Percentiles rank a stretch among this genome's conserved stretches.
These are phyloP conservation scores for Cyathus striatus DNA, from an alignment of 768 basidiomycete genomes.

Conservation along the genomic window DNA sequence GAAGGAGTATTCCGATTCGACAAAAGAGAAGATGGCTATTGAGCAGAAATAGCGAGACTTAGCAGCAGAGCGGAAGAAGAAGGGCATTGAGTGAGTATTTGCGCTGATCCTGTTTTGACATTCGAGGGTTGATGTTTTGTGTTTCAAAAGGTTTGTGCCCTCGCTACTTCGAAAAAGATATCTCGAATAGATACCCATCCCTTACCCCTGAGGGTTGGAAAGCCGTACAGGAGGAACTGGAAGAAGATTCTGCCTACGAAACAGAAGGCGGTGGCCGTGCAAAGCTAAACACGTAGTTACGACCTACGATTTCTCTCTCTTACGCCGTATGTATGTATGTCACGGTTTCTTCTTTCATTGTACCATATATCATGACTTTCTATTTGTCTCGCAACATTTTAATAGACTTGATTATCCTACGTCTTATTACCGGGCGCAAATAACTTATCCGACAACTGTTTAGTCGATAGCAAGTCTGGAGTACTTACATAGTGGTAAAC, in stretches of 20 bases:
- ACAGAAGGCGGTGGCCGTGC: conserved; percentile 17
- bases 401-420: no score
- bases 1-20: conserved; percentile 91
- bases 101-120: no score
- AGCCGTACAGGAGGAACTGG: conserved; percentile 73
- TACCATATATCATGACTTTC: background rate
- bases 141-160: conserved; percentile 56
- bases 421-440: no score
- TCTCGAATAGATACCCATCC: conserved; percentile 57
- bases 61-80: conserved; percentile 81
- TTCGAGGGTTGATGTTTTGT: background rate
- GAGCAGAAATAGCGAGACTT: conserved; percentile 92
- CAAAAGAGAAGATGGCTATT: conserved; percentile 83
- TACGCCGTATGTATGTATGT: no score
- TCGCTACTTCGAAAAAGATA: conserved; percentile 70
- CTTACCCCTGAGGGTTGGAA: conserved; percentile 66
- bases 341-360: no score
- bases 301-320: no score
- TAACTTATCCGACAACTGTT: no score
- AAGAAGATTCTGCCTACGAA: conserved; percentile 26
- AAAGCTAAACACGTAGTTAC: background rate
- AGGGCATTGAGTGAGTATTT: conserved; percentile 65
- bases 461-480: no score
- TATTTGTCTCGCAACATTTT: no score
- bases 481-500: no score